phyloP scores from a whole-genome alignment of 2,329 filamentous ascomycete genomes.

The Aspergillus floridensis region DNA sequence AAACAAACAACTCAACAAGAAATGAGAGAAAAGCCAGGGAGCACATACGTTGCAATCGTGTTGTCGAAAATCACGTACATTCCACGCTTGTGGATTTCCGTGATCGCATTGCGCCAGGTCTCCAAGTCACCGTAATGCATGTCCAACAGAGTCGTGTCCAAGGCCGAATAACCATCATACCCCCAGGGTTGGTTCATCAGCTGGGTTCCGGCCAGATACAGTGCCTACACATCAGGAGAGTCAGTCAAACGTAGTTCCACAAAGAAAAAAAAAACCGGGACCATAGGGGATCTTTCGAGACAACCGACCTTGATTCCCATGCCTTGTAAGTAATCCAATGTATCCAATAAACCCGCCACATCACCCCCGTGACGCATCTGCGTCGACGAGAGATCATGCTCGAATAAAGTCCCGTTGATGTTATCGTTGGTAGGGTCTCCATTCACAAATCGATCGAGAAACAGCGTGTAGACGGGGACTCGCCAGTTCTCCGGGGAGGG shows the following conservation, averaged over 20 bases:
- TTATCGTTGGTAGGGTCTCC: conserved; percentile 63
- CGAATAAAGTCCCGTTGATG: conserved; percentile 58
- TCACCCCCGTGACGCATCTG: conserved; percentile 64
- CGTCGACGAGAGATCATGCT: conserved; percentile 58
- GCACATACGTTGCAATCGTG: conserved; percentile 57
- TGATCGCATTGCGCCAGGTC: conserved; percentile 56
- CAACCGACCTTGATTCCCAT: conserved; percentile 57
- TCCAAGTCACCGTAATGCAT: conserved; percentile 59
- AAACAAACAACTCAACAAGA: no score
- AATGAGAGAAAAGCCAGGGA: no score
- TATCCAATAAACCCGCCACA: conserved; percentile 55
- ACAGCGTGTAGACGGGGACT: conserved; percentile 63
- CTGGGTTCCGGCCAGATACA: conserved; percentile 61
- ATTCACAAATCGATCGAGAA: conserved; percentile 62
- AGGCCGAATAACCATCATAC: conserved; percentile 57
- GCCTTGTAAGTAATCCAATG: conserved; percentile 62
- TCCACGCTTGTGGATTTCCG: conserved; percentile 56
- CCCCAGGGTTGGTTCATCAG: conserved; percentile 64
- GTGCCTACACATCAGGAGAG: conserved; percentile 38
- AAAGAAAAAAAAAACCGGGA: no score
- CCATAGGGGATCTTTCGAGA: no score
- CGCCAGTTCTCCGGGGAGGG: conserved; percentile 61
- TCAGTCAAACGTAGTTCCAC: no score
- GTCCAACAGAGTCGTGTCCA: conserved; percentile 62
- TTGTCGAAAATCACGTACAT: conserved; percentile 67